phyloP scores from a whole-genome alignment of 352 stramenopile genomes.

The Phytophthora pistaciae region DNA sequence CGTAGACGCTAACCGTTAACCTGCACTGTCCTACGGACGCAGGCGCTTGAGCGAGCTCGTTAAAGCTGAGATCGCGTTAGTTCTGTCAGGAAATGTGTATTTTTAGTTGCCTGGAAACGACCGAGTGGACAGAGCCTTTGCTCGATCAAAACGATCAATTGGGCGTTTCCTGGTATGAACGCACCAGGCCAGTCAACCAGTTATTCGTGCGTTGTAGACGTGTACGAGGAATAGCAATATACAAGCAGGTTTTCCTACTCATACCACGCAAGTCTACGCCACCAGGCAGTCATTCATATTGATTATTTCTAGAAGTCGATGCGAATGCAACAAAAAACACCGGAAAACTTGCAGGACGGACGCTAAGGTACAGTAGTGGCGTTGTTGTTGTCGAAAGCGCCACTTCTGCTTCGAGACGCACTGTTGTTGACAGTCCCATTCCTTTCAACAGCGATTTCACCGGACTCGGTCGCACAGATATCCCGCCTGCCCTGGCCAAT shows the following conservation, averaged over 20 bases:
- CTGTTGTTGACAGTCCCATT: neutral
- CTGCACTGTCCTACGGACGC: neutral
- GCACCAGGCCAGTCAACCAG: too few species aligned
- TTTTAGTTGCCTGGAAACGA: neutral
- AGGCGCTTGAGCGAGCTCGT: neutral
- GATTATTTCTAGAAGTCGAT: too few species aligned
- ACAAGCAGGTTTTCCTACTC: too few species aligned
- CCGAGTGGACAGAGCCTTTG: neutral
- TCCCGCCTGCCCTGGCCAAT: neutral
- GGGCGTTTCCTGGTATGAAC: too few species aligned
- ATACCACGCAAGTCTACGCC: too few species aligned
- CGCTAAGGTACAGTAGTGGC: neutral
- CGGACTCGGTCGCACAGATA: constrained; percentile 3
- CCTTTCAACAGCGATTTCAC: neutral
- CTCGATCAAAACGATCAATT: neutral
- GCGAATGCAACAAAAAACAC: too few species aligned
- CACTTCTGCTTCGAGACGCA: neutral
- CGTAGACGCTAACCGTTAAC: neutral
- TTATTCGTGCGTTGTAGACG: too few species aligned
- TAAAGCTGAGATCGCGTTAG: neutral
- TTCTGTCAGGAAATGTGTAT: neutral
- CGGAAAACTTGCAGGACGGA: too few species aligned
- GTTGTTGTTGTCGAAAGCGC: neutral
- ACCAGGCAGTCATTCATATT: too few species aligned
- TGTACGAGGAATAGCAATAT: too few species aligned